These are phyloP conservation scores for Colletotrichum noveboracense DNA, from an alignment of 2,329 filamentous ascomycete species.

Conservation along the genomic window DNA sequence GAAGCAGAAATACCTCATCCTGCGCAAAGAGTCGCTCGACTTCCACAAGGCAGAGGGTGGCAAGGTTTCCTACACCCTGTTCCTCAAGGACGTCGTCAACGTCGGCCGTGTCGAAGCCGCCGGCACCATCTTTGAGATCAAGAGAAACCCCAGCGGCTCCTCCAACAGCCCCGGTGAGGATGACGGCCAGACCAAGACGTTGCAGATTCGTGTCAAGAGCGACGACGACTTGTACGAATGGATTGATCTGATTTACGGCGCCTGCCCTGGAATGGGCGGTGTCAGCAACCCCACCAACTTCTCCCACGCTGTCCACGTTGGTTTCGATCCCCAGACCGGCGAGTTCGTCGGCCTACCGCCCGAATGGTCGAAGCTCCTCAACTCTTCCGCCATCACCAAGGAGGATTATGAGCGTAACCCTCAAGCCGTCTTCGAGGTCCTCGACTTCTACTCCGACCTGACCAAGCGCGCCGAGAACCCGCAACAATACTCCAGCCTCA, in stretches of 20 bases:
- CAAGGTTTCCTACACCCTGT: conserved; percentile 86
- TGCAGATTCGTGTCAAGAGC: conserved; percentile 92
- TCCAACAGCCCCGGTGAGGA: conserved; percentile 78
- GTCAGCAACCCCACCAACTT: conserved; percentile 99
- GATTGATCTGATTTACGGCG: conserved; percentile 97
- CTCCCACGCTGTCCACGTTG: conserved; percentile 94
- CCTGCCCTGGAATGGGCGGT: conserved; percentile 95
- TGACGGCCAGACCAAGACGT: conserved; percentile 80
- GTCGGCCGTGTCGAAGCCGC: conserved; percentile 91
- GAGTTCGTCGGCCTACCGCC: conserved; percentile 93
- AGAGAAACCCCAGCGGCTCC: conserved; percentile 71
- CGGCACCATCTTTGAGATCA: conserved; percentile 93
- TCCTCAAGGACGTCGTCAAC: conserved; percentile 85
- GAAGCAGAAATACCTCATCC: conserved; percentile 91
- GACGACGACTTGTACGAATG: conserved; percentile 98
- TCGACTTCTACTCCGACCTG: conserved; percentile 86
- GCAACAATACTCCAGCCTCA: conserved; percentile 69
- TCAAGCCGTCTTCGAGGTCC: conserved; percentile 79
- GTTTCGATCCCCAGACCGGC: conserved; percentile 93
- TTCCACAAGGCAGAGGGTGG: conserved; percentile 92
- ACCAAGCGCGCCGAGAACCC: conserved; percentile 78
- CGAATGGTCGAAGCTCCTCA: conserved; percentile 97
- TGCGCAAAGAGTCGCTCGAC: conserved; percentile 91
- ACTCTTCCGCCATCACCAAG: conserved; percentile 95
- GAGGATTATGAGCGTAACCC: conserved; percentile 99